Percentiles rank a stretch among this genome's conserved stretches.
phyloP scores from a whole-genome alignment of 257 asterid genomes.

The Thymus mandschuricus region DNA sequence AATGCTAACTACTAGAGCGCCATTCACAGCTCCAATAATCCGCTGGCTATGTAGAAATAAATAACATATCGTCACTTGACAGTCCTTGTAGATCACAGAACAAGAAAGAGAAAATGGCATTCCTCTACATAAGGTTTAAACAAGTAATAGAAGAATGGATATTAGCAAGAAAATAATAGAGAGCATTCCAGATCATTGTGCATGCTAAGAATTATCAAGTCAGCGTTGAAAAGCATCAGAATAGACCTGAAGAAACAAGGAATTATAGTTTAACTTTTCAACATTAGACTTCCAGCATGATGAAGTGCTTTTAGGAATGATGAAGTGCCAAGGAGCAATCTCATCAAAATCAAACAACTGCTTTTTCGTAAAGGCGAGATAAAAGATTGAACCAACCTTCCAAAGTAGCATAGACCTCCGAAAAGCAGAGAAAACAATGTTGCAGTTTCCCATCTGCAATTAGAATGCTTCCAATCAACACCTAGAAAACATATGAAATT shows the following conservation, averaged over 20 bases:
- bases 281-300: not conserved
- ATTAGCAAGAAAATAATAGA: slow-evolving; percentile 8
- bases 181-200: not conserved
- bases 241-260: not conserved
- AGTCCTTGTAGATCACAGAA: slow-evolving; percentile 9
- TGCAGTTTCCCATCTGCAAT: slow-evolving; percentile 98
- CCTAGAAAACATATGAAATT: slow-evolving; percentile 57
- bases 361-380: not conserved
- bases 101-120: not conserved
- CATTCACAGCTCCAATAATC: slow-evolving; percentile 84
- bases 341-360: not conserved
- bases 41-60: slow-evolving; percentile 64
- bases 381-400: slow-evolving; percentile 59
- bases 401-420: slow-evolving; percentile 87
- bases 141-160: not conserved
- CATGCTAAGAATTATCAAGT: not conserved
- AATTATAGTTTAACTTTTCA: not conserved
- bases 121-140: not conserved
- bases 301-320: too few relatives aligned
- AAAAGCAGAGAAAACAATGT: slow-evolving; percentile 74
- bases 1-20: slow-evolving; percentile 71
- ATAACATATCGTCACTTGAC: slow-evolving; percentile 24
- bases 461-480: slow-evolving; percentile 79
- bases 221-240: not conserved
- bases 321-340: not conserved